Percentiles rank a stretch among this genome's conserved stretches.
These are phyloP conservation scores for Aspergillus carbonarius DNA, from an alignment of 2,329 filamentous ascomycete genomes.

Conservation along the genomic window DNA sequence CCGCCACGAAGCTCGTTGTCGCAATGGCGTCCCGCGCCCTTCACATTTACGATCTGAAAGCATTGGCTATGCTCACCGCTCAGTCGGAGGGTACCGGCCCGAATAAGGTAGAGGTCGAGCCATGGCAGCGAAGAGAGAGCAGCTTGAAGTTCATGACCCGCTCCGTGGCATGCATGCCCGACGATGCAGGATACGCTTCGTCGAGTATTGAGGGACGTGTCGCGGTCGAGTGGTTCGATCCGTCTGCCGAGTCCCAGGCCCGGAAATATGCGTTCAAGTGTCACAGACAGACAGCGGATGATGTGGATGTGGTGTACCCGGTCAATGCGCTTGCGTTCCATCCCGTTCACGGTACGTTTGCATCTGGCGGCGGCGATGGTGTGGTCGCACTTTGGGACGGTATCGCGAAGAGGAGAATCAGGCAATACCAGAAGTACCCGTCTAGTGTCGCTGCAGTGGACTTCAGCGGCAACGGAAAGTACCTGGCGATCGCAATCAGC, in stretches of 20 bases:
- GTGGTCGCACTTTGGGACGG: conserved; percentile 94
- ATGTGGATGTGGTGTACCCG: conserved; percentile 81
- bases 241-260: conserved; percentile 78
- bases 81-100: conserved; percentile 44
- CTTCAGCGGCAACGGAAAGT: conserved; percentile 75
- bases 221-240: conserved; percentile 97
- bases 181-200: conserved; percentile 89
- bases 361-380: conserved; percentile 83
- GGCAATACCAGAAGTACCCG: conserved; percentile 82
- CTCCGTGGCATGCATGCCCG: conserved; percentile 92
- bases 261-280: conserved; percentile 99
- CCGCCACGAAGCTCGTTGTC: conserved; percentile 83
- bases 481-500: conserved; percentile 76
- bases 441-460: conserved; percentile 74
- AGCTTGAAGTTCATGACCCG: conserved; percentile 95
- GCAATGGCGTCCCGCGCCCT: conserved; percentile 94
- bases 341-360: conserved; percentile 78
- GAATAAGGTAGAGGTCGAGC: conserved; percentile 59
- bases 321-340: conserved; percentile 91
- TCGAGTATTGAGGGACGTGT: conserved; percentile 93
- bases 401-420: conserved; percentile 82
- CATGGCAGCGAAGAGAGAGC: conserved; percentile 92
- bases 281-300: conserved; percentile 72
- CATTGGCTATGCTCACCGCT: conserved; percentile 58
- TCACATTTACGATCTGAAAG: conserved; percentile 85